Evolutionary conservation across 2,329 filamentous ascomycete species (phyloP), one percentile per base, ranked within the genome.

Genomic region (Xylariaceae sp.): DNA sequence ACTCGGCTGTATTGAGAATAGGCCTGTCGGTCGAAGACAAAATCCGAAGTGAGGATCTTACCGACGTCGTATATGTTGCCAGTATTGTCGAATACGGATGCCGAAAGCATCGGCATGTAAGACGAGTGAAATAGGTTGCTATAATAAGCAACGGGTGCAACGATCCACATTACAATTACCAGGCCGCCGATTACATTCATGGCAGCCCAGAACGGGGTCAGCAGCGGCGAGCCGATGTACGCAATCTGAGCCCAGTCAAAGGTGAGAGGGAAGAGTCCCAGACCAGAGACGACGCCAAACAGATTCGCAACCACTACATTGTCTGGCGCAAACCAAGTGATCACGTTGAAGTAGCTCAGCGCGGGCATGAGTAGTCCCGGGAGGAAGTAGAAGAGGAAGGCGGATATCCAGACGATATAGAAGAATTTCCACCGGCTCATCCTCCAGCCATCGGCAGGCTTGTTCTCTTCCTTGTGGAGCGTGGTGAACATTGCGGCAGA

Each of bases 231-330:
- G 12, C 87, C 87, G 47, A 93, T 92, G 51, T 90, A 81, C 1
- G 87, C 86, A 42, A 94, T 80, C 53, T 94, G 87, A 1, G 84
- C 83, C 87, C 87, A 94, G 61, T 94, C 87, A 51, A 94, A 93
- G 0, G 87, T 93, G 49, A 94, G 55, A 0, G 87, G 87, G 41
- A 93, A 87, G 21, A 94, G 62, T 1, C 86, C 86, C 11, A 94
- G 70, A 3, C 87, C 87, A 2, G 86, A 90, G n/a, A 78, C 74
- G 12, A 90, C 82, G 12, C 87, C 87, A 52, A 93, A 93, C 43
- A 94, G 64, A 55, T 93, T 93, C 19, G 87, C 82, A 28, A 93
- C 65, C 3, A 93, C 77, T n/a, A 92, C 82, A 46, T 82, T 93
- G 44, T 87, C 79, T 0, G 87, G 87, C 3, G 83, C 83, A 56